Base-by-base conservation (phyloP, 2,329 filamentous ascomycete species). In the Niveomyces coronatus region DNA sequence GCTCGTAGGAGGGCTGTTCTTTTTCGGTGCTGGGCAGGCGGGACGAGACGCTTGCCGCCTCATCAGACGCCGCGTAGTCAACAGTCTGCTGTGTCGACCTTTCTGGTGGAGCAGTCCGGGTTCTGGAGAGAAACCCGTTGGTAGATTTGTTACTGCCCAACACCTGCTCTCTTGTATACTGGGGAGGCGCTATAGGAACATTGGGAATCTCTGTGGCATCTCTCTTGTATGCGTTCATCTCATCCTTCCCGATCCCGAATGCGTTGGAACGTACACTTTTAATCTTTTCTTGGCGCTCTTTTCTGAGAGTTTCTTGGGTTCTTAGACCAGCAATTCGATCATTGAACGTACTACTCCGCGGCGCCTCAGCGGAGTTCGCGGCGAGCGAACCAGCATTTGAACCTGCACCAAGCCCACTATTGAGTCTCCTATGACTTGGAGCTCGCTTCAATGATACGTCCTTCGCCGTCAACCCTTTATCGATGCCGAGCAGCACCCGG, bases 381-480 rank as follows among this genome's bases (percentile, higher is more conserved):
- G 24, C 26, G 7, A 29, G 33, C 4, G 39, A 33, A 10, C 34
- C 16, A 13, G 14, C 26, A 9, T 23, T 20, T n/a, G 35, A 34
- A 13, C 35, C 18, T 4, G 35, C 31, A 18, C 20, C 22, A 20
- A 35, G 9, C 11, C 28, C 30, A 18, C 26, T 35, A 17, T 38
- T 38, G 9, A 42, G 35, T 13, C 51, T 23, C 44, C 61, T 64
- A 20, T 66, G 53, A 41, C 63, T 70, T 3, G 77, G 68, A 3
- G 85, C 77, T 47, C 85, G 71, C 57, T 85, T 91, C 19, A 96
- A 63, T 3, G 88, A 95, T 22, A 96, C 70, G 50, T 95, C 86
- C 42, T 76, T 76, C 2, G 81, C 87, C 49, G 71, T 82, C 24
- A 88, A 64, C 1, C 86, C 87, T 55, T 94, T 93, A 60, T 94